Evolutionary conservation across 768 basidiomycete species (phyloP).

Genomic region (Glaciozyma antarctica): DNA sequence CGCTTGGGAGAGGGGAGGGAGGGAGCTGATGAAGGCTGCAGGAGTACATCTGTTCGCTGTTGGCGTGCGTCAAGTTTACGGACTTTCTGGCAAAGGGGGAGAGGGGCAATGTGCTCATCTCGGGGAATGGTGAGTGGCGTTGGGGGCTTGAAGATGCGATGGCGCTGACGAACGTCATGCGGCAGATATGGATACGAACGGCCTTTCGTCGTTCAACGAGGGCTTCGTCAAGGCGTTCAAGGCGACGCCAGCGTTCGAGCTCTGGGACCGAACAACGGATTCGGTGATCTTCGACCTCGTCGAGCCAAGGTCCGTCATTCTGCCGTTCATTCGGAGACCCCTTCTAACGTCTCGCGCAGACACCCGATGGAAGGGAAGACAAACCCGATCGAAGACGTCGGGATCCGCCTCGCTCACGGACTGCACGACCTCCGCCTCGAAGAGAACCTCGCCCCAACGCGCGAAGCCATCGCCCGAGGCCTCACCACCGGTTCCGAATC

Average conservation of each 20-base stretch:
- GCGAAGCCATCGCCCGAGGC: slow-evolving; percentile 76
- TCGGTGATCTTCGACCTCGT: slow-evolving; percentile 88
- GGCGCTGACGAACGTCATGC: not conserved
- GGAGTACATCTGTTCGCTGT: slow-evolving; percentile 81
- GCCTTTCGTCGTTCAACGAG: slow-evolving; percentile 54
- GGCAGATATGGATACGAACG: slow-evolving; percentile 28
- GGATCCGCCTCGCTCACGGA: slow-evolving; percentile 82
- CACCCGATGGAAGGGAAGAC: slow-evolving; percentile 91
- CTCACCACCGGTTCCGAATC: slow-evolving; percentile 54
- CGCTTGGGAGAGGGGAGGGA: not conserved
- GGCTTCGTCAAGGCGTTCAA: slow-evolving; percentile 82
- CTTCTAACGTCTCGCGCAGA: slow-evolving; percentile 41
- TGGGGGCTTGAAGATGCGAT: not conserved
- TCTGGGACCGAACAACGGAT: slow-evolving; percentile 87
- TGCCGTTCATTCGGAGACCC: not conserved
- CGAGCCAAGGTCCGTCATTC: slow-evolving; percentile 62
- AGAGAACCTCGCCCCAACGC: slow-evolving; percentile 83
- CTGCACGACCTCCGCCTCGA: slow-evolving; percentile 88
- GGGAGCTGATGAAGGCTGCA: slow-evolving; percentile 50
- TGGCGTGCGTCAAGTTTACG: slow-evolving; percentile 80
- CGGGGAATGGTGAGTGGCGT: slow-evolving; percentile 9
- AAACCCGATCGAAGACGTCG: slow-evolving; percentile 79
- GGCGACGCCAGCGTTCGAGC: slow-evolving; percentile 71
- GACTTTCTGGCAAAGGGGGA: slow-evolving; percentile 61
- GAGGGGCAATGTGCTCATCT: slow-evolving; percentile 18